These are phyloP conservation scores for Phyllachora maydis DNA, from an alignment of 2,329 filamentous ascomycete species.

Conservation along the genomic window DNA sequence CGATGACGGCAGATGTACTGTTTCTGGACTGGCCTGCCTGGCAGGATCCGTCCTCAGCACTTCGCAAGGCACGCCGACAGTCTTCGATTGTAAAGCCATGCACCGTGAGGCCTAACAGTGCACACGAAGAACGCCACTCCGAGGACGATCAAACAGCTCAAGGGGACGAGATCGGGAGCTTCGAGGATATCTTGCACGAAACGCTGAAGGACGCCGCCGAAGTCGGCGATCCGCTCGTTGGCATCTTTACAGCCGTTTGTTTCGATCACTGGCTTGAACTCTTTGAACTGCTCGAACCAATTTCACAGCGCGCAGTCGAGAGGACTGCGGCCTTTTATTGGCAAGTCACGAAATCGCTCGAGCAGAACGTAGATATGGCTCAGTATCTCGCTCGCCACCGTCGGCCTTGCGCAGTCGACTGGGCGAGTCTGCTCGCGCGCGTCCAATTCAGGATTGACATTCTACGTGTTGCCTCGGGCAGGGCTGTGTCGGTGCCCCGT, in stretches of 20 bases:
- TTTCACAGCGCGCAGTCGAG: conserved; percentile 1
- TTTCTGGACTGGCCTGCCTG: conserved; percentile 11
- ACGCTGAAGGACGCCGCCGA: conserved; percentile 3
- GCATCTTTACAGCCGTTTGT: conserved; percentile 6
- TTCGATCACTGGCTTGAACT: conserved; percentile 15
- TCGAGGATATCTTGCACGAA: conserved; percentile 10
- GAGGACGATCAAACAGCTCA: neutral
- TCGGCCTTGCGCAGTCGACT: conserved; percentile 5
- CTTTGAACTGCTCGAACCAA: conserved; percentile 10
- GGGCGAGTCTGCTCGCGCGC: conserved; percentile 12
- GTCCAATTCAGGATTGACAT: conserved; percentile 9
- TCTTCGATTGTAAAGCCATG: conserved; percentile 2
- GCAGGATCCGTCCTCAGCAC: conserved; percentile 4
- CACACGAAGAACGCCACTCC: neutral
- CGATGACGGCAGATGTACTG: conserved; percentile 10
- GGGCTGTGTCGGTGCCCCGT: too few species aligned
- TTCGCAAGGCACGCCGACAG: conserved; percentile 6
- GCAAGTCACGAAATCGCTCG: conserved; percentile 12
- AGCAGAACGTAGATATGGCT: conserved; percentile 12
- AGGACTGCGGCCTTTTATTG: conserved; percentile 8
- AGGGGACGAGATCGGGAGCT: conserved; percentile 6
- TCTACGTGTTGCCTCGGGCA: conserved; percentile 3
- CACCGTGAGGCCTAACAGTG: neutral
- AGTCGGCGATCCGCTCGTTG: conserved; percentile 2
- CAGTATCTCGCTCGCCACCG: neutral